Evolutionary conservation across 352 stramenopile genomes (phyloP), one percentile per base, ranked within the genome.

Genomic region (Detonula confervacea): DNA sequence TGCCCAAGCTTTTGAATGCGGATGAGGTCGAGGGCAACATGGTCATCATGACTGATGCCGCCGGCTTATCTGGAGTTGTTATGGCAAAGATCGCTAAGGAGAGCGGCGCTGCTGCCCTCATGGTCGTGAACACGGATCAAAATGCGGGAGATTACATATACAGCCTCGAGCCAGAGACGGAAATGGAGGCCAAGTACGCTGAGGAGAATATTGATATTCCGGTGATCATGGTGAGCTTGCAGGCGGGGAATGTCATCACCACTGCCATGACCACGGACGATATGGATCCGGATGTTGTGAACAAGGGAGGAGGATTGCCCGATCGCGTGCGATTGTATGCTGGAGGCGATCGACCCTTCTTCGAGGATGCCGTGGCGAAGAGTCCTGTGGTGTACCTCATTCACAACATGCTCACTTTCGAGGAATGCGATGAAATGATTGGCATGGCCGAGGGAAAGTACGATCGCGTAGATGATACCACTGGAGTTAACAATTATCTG

Each of bases 181-280:
- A 87, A 4, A 72, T 84, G 47, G 71, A 85, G 24, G 76, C 73
- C 16, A 55, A 63, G 25, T 81, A 82, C 29, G 89, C 87, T 3
- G 77, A 81, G 30, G 79, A 84, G 22, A 37, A 87, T 60, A 92
- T 93, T 71, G 90, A 93, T 73, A 92, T 94, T 72, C 90, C 90
- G 7, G 83, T 92, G 2, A 77, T 93, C n/a, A 94, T 94, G 90
- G 87, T 94, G 11, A 91, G 81, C 11, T 62, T 92, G 0, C 90
- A 90, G 63, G 89, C 84, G 1, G 90, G 87, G 30, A 93, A 93
- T 64, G 77, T 94, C 8, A 79, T 94, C 22, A 91, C 90, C 1
- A 87, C 86, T 0, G 90, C 86, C 1, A 80, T 84, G 9, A 80
- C 85, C 2, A 80, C 73, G n/a, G 68, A 86, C 9, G 72, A 82